Evolutionary conservation across 768 basidiomycete species (phyloP).

Genomic region (Tylopilus felleus): DNA sequence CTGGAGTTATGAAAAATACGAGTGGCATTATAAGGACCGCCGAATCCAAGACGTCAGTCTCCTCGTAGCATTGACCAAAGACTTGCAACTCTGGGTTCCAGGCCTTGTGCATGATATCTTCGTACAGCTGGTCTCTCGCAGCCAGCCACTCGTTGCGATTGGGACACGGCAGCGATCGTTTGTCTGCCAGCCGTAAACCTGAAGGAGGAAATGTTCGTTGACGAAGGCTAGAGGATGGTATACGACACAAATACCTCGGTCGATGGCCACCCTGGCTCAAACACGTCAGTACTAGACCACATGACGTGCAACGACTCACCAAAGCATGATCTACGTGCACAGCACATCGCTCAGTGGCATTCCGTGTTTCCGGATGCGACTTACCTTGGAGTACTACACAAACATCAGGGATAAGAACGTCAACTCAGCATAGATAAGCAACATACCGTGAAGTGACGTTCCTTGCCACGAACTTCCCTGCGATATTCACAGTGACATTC

Average conservation of each 20-base stretch:
- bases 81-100: slow-evolving; percentile 70
- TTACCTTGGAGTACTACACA: slow-evolving; percentile 73
- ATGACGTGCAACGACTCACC: slow-evolving; percentile 43
- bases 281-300: neutral
- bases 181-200: slow-evolving; percentile 90
- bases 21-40: slow-evolving; percentile 90
- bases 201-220: neutral
- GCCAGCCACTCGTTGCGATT: slow-evolving; percentile 65
- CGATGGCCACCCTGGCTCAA: slow-evolving; percentile 82
- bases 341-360: slow-evolving; percentile 5
- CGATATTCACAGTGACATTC: slow-evolving; percentile 19
- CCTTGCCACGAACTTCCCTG: slow-evolving; percentile 88
- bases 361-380: slow-evolving; percentile 9
- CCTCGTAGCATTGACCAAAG: slow-evolving; percentile 92
- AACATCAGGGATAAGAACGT: neutral
- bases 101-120: slow-evolving; percentile 87
- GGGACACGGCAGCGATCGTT: slow-evolving; percentile 88
- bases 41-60: slow-evolving; percentile 75
- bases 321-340: slow-evolving; percentile 73
- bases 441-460: slow-evolving; percentile 80
- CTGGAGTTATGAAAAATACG: slow-evolving; percentile 86
- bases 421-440: neutral
- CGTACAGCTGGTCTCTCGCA: slow-evolving; percentile 82
- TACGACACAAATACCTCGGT: slow-evolving; percentile 55
- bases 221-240: neutral